Evolutionary conservation across 208 protist genomes (phyloP).

Genomic region (Angomonas deanei): DNA sequence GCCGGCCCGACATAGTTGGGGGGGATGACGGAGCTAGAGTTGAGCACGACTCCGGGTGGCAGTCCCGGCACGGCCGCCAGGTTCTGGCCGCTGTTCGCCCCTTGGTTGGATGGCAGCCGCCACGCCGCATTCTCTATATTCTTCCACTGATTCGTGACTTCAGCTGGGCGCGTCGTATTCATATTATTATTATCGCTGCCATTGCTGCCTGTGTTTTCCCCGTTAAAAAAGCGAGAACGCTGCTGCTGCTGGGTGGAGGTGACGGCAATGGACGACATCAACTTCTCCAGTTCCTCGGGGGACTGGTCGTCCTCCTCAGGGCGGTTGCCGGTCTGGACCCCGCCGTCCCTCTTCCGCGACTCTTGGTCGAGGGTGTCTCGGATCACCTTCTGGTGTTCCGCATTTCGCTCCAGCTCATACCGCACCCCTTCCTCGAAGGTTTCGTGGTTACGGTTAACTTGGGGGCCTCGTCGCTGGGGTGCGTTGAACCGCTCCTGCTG

Average conservation of each 20-base stretch:
- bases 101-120: not conserved
- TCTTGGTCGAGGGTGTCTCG: slow-evolving; percentile 67
- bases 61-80: not conserved
- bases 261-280: slow-evolving; percentile 36
- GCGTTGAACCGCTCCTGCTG: slow-evolving; percentile 50
- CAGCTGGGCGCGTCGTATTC: not conserved
- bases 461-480: slow-evolving; percentile 31
- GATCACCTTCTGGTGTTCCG: slow-evolving; percentile 49
- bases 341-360: slow-evolving; percentile 27
- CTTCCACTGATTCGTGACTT: not conserved
- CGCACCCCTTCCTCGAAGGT: slow-evolving; percentile 80
- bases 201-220: not conserved
- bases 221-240: slow-evolving; percentile 58
- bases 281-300: slow-evolving; percentile 41
- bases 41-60: not conserved
- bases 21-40: not conserved
- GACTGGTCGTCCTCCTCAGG: not conserved
- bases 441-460: slow-evolving; percentile 61
- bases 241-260: slow-evolving; percentile 13
- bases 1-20: not conserved
- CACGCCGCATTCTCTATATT: not conserved
- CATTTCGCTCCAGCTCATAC: slow-evolving; percentile 78
- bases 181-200: not conserved
- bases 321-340: slow-evolving; percentile 13
- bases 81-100: not conserved